Base-by-base conservation (phyloP, 164 flowering plant species). In the Tetracentron sinense region DNA sequence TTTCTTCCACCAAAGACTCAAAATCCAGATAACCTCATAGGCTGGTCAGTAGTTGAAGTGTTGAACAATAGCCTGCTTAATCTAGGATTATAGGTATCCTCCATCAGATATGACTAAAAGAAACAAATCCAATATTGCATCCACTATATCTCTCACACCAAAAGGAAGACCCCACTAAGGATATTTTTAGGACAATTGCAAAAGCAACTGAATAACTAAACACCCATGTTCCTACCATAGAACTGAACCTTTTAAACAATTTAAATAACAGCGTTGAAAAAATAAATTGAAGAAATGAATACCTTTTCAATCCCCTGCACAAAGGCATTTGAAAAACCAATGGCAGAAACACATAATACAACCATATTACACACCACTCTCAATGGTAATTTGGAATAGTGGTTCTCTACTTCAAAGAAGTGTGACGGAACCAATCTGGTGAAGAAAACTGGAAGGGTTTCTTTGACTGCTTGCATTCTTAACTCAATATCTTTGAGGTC, bases 331-430 rank as follows among this genome's bases (percentile, higher is more conserved):
- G 96, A 75, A 64, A 71, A 89, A 47, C 90, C 93, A 75, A 92
- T 84, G 27, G 86, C 92, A 71, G 93, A 85, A 50, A 92, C 81
- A 69, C 93, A 92, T 63, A 89, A 75, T 29, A 83, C 65, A 53
- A 70, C 68, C 65, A 38, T 63, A 59, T 75, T 59, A 19, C 50
- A 25, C 26, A 82, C 60, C 31, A 67, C 74, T 17, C n/a, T 56
- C 74, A 89, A 63, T 8, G 87, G 78, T 31, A 88, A 42, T 67
- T 54, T 77, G 67, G 75, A 58, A 46, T 66, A 19, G 19, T 54
- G 26, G 48, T 82, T 66, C 63, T 74, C 65, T 42, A 78, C 71
- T 50, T 74, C 73, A 60, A 92, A 80, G 68, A 88, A 88, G 75
- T 76, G 46, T 30, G 77, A 77, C 10, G 95, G 89, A 59, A 66